A percentile compares a stretch with the other conserved stretches of the same genome.
Conservation (phyloP, 1,284 basidiomycete species). For the Naganishia liquefaciens region DNA sequence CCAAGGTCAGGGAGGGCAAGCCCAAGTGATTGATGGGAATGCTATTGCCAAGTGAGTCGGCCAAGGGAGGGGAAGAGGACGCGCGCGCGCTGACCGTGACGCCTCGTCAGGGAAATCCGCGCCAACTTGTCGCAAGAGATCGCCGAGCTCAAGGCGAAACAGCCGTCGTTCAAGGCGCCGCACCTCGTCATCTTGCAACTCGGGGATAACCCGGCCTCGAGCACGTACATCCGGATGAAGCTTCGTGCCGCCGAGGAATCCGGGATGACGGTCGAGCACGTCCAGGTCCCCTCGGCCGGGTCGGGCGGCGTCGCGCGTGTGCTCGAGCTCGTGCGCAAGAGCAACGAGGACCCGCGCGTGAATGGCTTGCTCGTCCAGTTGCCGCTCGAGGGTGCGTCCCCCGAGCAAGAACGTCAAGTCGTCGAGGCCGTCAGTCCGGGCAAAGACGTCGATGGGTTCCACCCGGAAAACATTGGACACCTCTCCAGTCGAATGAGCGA, state of each 20-base stretch:
- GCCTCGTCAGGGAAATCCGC: conserved; percentile 68
- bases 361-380: conserved; percentile 95
- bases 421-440: conserved; percentile 91
- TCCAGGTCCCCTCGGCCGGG: conserved; percentile 69
- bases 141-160: conserved; percentile 60
- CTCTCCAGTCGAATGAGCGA: conserved; percentile 86
- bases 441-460: conserved; percentile 99
- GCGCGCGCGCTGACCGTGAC: background rate
- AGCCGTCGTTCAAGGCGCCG: conserved; percentile 78
- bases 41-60: conserved; percentile 79
- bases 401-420: conserved; percentile 83
- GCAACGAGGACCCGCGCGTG: conserved; percentile 81
- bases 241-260: conserved; percentile 91
- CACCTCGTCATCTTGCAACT: conserved; percentile 93
- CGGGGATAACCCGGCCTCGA: conserved; percentile 84
- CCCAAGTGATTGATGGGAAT: conserved; percentile 78
- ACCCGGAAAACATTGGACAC: conserved; percentile 97
- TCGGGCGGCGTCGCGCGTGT: conserved; percentile 66
- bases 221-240: conserved; percentile 97
- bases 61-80: background rate
- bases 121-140: conserved; percentile 70
- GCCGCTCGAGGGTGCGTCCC: conserved; percentile 81
- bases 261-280: conserved; percentile 84
- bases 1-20: conserved; percentile 2
- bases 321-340: conserved; percentile 71